Conservation (phyloP, 768 basidiomycete genomes). For the Termitomyces sp. region DNA sequence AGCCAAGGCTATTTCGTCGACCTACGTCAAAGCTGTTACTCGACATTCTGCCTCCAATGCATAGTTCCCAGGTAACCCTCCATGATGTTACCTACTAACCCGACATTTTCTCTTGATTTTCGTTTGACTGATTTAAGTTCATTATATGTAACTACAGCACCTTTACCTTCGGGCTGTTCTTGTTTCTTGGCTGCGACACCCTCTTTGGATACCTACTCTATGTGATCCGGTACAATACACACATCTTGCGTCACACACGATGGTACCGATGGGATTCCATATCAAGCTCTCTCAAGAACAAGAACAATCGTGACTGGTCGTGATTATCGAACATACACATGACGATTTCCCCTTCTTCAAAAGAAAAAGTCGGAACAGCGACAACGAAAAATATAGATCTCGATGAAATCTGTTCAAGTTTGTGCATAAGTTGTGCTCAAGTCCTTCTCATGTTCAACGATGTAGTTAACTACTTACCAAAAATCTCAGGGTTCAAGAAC, state of each 20-base stretch:
- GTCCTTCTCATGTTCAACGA: not conserved
- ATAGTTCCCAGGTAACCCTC: not conserved
- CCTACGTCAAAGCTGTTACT: constrained; percentile 21
- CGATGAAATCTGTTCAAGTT: too few species aligned
- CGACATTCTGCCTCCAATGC: not conserved
- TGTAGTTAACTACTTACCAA: not conserved
- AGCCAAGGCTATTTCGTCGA: constrained; percentile 25
- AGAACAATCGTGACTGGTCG: not conserved
- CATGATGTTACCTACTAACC: not conserved
- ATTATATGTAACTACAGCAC: not conserved
- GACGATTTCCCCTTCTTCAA: not conserved
- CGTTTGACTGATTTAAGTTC: not conserved
- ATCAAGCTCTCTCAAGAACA: not conserved
- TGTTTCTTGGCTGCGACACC: not conserved
- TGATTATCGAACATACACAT: not conserved
- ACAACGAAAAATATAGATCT: too few species aligned
- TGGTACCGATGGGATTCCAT: not conserved
- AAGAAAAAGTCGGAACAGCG: not conserved
- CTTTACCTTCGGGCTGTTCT: not conserved
- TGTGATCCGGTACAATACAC: not conserved
- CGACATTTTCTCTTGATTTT: not conserved
- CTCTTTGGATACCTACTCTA: not conserved
- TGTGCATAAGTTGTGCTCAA: too few species aligned
- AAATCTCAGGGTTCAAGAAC: not conserved
- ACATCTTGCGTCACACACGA: not conserved